Evolutionary conservation across 2,329 filamentous ascomycete species (phyloP).

Genomic region (Penicillium fuscoglaucum): DNA sequence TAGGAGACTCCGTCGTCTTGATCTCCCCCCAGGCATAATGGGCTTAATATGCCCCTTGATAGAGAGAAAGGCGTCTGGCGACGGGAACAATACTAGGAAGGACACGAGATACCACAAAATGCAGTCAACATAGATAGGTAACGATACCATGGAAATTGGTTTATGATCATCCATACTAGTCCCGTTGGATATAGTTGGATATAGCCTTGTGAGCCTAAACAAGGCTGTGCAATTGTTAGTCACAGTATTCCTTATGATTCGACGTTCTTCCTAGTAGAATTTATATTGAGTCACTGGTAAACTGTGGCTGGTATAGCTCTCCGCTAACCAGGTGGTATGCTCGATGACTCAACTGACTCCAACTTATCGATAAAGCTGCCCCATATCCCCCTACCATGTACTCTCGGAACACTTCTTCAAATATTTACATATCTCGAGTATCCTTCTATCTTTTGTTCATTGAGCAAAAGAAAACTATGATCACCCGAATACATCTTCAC

Average conservation of each 20-base stretch:
- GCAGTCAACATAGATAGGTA: constrained; percentile 25
- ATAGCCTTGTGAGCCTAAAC: not conserved
- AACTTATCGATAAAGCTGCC: constrained; percentile 37
- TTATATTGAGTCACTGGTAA: not conserved
- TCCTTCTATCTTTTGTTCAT: not conserved
- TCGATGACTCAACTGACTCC: constrained; percentile 31
- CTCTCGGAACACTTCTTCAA: not conserved
- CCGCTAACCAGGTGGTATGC: not conserved
- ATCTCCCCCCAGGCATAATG: constrained; percentile 62
- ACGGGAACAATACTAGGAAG: constrained; percentile 15
- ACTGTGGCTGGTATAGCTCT: not conserved
- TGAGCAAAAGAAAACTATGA: constrained; percentile 37
- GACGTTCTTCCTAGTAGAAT: not conserved
- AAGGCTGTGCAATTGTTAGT: constrained; percentile 5
- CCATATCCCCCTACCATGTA: constrained; percentile 4
- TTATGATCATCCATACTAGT: constrained; percentile 13
- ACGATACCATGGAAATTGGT: constrained; percentile 24
- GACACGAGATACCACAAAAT: constrained; percentile 21
- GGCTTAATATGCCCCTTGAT: constrained; percentile 13
- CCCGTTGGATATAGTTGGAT: not conserved
- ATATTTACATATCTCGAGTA: not conserved
- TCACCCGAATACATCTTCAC: constrained; percentile 46
- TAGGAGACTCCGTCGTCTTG: constrained; percentile 71
- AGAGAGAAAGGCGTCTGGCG: constrained; percentile 22
- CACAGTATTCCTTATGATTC: constrained; percentile 8